Percentiles rank a stretch among this genome's conserved stretches.
These are phyloP conservation scores for Salix arbutifolia DNA, from an alignment of 345 rosid genomes.

Conservation along the genomic window DNA sequence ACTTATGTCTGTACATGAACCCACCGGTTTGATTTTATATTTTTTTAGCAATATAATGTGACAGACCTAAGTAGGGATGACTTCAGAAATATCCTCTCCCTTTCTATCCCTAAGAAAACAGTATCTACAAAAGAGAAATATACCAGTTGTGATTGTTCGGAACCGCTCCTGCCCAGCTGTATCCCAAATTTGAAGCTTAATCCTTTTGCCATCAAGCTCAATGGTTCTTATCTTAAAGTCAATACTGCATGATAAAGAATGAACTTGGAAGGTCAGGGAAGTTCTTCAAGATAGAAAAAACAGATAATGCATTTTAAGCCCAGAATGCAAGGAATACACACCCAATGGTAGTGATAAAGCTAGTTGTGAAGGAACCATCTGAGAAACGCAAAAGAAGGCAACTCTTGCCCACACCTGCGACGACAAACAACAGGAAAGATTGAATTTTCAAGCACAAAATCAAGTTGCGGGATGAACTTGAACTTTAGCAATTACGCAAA, in stretches of 20 bases:
- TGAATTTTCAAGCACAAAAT: background rate
- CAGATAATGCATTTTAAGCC: background rate
- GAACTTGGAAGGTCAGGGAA: background rate
- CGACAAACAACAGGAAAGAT: background rate
- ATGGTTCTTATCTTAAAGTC: slow-evolving; percentile 96
- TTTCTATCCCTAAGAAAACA: background rate
- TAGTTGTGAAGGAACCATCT: slow-evolving; percentile 93
- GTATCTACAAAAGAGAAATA: background rate
- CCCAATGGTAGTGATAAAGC: slow-evolving; percentile 98
- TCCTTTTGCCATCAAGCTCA: slow-evolving; percentile 91
- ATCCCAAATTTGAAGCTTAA: slow-evolving; percentile 96
- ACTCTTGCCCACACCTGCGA: slow-evolving; percentile 54
- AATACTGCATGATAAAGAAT: slow-evolving; percentile 45
- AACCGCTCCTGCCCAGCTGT: slow-evolving; percentile 92
- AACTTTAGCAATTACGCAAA: background rate
- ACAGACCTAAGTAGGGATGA: background rate
- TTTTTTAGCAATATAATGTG: background rate
- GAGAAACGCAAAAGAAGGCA: slow-evolving; percentile 91
- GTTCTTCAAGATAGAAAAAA: background rate
- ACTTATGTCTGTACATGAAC: background rate
- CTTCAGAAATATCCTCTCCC: background rate
- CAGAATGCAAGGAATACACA: slow-evolving; percentile 15
- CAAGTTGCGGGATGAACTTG: background rate
- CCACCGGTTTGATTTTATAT: background rate
- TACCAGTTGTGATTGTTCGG: slow-evolving; percentile 92